These are phyloP conservation scores for Infundibulicybe gibba DNA, from an alignment of 768 basidiomycete genomes.

Conservation along the genomic window DNA sequence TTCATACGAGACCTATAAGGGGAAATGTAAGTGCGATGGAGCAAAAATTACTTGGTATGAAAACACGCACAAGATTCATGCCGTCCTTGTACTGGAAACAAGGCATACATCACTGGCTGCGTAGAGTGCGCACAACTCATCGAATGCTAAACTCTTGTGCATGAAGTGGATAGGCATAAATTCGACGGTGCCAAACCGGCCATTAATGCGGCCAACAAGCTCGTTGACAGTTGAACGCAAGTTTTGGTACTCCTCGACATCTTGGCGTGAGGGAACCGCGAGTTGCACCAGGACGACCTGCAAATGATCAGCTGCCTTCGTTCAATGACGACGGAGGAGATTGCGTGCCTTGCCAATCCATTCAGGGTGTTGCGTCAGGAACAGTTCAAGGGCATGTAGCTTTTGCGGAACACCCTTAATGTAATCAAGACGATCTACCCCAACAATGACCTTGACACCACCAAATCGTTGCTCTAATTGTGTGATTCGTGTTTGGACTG, in stretches of 20 bases:
- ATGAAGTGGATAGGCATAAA: constrained; percentile 99
- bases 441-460: constrained; percentile 96
- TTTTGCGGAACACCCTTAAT: constrained; percentile 99
- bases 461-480: constrained; percentile 87
- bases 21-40: constrained; percentile 20
- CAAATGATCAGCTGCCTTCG: constrained; percentile 4
- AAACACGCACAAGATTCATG: constrained; percentile 87
- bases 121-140: constrained; percentile 97
- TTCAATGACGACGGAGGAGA: not conserved
- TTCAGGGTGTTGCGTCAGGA: constrained; percentile 96
- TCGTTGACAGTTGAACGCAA: constrained; percentile 94
- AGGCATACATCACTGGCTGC: constrained; percentile 95
- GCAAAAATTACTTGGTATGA: not conserved
- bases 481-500: constrained; percentile 77
- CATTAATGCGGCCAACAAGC: constrained; percentile 97
- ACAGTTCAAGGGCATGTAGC: constrained; percentile 92
- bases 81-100: constrained; percentile 95
- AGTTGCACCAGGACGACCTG: constrained; percentile 95
- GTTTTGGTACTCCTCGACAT: constrained; percentile 99
- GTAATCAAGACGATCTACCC: constrained; percentile 97
- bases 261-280: constrained; percentile 95
- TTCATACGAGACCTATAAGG: constrained; percentile 90
- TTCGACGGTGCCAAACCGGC: constrained; percentile 97
- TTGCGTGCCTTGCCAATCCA: constrained; percentile 90
- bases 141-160: constrained; percentile 92